Conservation (phyloP, 2,329 filamentous ascomycete genomes). For the Colletotrichum sp. region DNA sequence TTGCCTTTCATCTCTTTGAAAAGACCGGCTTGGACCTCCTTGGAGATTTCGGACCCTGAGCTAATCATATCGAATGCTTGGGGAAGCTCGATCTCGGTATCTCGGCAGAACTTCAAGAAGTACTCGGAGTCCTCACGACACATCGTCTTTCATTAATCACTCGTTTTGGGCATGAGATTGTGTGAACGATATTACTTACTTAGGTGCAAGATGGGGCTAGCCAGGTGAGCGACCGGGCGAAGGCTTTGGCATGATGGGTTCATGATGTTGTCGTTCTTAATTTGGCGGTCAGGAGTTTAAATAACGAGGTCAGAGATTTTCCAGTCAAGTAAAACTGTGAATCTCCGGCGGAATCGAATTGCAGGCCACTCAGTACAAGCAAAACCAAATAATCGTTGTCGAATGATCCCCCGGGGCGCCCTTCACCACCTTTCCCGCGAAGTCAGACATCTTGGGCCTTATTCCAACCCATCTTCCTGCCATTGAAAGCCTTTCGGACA, state of each 20-base stretch:
- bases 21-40: not conserved
- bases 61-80: not conserved
- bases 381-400: not conserved
- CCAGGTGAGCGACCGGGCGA: too few relatives aligned
- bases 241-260: too few relatives aligned
- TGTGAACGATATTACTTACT: too few relatives aligned
- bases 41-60: not conserved
- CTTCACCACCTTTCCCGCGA: not conserved
- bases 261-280: not conserved
- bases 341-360: not conserved
- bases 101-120: too few relatives aligned
- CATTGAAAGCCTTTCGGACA: not conserved
- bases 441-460: not conserved
- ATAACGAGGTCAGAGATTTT: not conserved
- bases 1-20: not conserved
- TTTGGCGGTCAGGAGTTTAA: not conserved
- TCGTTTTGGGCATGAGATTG: too few relatives aligned
- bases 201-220: too few relatives aligned
- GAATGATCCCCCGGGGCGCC: not conserved
- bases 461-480: not conserved
- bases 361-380: not conserved
- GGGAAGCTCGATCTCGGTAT: too few relatives aligned
- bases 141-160: too few relatives aligned
- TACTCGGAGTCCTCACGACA: too few relatives aligned
- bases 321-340: not conserved